phyloP scores from a whole-genome alignment of 2,329 filamentous ascomycete genomes.

The Claviceps sp. region DNA sequence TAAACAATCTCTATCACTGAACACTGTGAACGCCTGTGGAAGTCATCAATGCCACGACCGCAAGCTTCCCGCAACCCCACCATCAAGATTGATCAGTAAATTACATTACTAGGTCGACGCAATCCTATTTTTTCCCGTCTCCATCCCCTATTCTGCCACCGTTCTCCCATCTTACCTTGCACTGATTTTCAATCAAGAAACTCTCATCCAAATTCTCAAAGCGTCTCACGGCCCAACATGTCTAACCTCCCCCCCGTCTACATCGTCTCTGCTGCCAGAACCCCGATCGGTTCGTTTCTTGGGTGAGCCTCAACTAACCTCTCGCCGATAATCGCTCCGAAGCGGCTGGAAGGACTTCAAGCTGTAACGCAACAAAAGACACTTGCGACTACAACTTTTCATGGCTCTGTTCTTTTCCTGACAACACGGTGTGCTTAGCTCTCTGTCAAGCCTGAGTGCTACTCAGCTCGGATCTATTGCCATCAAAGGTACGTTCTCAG shows the following conservation, averaged over 20 bases:
- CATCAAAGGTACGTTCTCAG: constrained; percentile 60
- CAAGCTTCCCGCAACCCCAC: not conserved
- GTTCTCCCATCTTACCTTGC: not conserved
- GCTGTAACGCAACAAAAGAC: not conserved
- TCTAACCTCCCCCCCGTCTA: constrained; percentile 65
- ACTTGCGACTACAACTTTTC: not conserved
- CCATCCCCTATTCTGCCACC: not conserved
- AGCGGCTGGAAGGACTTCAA: not conserved
- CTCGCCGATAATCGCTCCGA: constrained; percentile 3
- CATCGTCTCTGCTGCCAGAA: constrained; percentile 84
- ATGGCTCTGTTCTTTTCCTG: not conserved
- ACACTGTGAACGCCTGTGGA: not conserved
- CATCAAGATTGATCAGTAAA: not conserved
- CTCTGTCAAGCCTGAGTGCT: constrained; percentile 75
- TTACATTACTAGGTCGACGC: not conserved
- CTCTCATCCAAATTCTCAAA: not conserved
- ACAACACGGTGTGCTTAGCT: constrained; percentile 36
- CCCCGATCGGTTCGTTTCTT: constrained; percentile 86
- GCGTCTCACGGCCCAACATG: not conserved
- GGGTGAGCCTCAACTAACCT: constrained; percentile 42
- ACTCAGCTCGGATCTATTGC: constrained; percentile 78
- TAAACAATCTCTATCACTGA: too few relatives aligned
- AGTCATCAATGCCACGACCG: not conserved
- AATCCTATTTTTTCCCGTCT: not conserved
- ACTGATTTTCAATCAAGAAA: not conserved